Evolutionary conservation across 1,284 basidiomycete genomes (phyloP).

Genomic region (Cutaneotrichosporon cutaneum): DNA sequence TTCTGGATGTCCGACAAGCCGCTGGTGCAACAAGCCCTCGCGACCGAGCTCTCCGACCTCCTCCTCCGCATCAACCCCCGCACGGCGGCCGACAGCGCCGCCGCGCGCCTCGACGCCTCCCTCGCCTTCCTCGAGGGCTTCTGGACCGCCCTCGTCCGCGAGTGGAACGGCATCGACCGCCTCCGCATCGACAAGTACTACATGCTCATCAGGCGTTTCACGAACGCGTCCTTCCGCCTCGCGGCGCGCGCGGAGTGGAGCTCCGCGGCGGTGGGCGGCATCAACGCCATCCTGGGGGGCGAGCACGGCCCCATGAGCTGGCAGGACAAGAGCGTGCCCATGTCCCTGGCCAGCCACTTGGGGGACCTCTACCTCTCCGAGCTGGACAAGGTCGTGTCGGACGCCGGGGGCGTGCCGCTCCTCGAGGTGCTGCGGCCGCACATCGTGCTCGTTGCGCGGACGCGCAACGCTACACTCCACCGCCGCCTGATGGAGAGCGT

Average conservation of each 20-base stretch:
- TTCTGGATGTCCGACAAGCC: slow-evolving; percentile 99
- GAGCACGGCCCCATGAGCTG: slow-evolving; percentile 74
- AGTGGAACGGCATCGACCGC: slow-evolving; percentile 90
- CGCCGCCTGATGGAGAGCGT: slow-evolving; percentile 42
- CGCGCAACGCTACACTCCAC: slow-evolving; percentile 43
- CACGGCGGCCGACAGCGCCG: slow-evolving; percentile 1
- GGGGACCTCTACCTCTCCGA: slow-evolving; percentile 89
- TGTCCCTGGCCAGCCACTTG: slow-evolving; percentile 78
- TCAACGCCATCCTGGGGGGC: slow-evolving; percentile 64
- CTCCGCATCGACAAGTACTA: slow-evolving; percentile 97
- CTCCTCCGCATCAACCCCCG: slow-evolving; percentile 64
- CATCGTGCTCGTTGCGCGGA: slow-evolving; percentile 45
- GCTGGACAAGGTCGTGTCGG: slow-evolving; percentile 69
- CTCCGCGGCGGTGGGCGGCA: slow-evolving; percentile 58
- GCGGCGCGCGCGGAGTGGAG: slow-evolving; percentile 73
- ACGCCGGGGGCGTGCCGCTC: slow-evolving; percentile 38
- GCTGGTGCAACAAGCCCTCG: slow-evolving; percentile 88
- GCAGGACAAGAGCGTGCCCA: slow-evolving; percentile 70
- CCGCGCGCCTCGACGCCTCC: slow-evolving; percentile 55
- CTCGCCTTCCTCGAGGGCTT: slow-evolving; percentile 81
- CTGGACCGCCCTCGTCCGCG: slow-evolving; percentile 82
- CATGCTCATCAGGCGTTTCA: slow-evolving; percentile 84
- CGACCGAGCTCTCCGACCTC: slow-evolving; percentile 78
- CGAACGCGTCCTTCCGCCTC: slow-evolving; percentile 79
- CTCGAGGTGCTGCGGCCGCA: slow-evolving; percentile 44